These are phyloP conservation scores for Biscogniauxia sp. DNA, from an alignment of 2,329 filamentous ascomycete species.

Conservation along the genomic window DNA sequence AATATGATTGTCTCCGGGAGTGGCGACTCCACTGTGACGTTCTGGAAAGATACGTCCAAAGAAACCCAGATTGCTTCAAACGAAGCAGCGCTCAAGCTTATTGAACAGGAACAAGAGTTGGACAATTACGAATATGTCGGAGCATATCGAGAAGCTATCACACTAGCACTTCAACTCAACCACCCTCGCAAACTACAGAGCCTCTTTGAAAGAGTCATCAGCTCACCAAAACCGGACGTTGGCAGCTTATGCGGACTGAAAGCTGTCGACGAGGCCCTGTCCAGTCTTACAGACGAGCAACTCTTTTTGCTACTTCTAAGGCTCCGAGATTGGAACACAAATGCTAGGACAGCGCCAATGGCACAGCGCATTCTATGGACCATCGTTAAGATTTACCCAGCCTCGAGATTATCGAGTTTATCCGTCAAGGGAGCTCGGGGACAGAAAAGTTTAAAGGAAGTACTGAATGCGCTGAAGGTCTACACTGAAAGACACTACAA, in stretches of 20 bases:
- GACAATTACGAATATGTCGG: constrained; percentile 88
- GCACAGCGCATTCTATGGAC: constrained; percentile 83
- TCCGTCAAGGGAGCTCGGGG: constrained; percentile 57
- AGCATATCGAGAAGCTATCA: constrained; percentile 90
- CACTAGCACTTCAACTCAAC: constrained; percentile 86
- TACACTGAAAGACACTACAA: constrained; percentile 95
- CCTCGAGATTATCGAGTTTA: constrained; percentile 70
- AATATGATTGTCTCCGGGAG: constrained; percentile 85
- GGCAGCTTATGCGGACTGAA: constrained; percentile 62
- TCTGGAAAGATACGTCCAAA: constrained; percentile 90
- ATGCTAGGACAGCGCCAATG: constrained; percentile 79
- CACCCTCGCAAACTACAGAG: constrained; percentile 84
- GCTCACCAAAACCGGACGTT: constrained; percentile 56
- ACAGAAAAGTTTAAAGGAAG: constrained; percentile 72
- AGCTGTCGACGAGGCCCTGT: constrained; percentile 80
- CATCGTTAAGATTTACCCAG: constrained; percentile 77
- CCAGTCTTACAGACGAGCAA: constrained; percentile 77
- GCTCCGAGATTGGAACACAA: constrained; percentile 95
- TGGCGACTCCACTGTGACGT: constrained; percentile 88
- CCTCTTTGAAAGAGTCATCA: constrained; percentile 79
- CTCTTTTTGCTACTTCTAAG: constrained; percentile 79
- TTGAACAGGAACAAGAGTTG: constrained; percentile 92
- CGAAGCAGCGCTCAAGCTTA: constrained; percentile 70
- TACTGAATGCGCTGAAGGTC: constrained; percentile 80
- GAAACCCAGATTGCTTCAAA: constrained; percentile 74